Conservation (phyloP, 768 basidiomycete species). For the Pholiota molesta region DNA sequence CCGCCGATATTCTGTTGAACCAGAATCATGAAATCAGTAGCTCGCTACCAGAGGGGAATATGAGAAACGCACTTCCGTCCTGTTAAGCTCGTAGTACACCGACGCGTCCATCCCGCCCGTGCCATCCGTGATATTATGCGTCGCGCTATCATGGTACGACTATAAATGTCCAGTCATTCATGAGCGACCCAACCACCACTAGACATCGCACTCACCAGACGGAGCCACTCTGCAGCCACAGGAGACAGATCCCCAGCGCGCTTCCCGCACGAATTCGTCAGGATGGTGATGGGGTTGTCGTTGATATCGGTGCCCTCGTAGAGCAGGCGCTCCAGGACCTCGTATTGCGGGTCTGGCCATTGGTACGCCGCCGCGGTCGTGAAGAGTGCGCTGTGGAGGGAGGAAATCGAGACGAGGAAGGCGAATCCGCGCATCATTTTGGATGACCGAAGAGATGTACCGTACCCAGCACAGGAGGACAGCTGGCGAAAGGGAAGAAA, state of each 20-base stretch:
- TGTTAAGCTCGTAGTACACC: conserved; percentile 13
- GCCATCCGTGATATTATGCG: conserved; percentile 13
- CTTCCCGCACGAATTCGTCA: background rate
- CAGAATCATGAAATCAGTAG: background rate
- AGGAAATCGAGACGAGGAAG: background rate
- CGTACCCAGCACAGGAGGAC: background rate
- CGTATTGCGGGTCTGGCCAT: conserved; percentile 13
- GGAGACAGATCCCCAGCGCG: background rate
- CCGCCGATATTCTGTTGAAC: conserved; percentile 38
- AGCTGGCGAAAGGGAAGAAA: background rate
- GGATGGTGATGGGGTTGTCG: background rate
- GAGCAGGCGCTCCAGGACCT: conserved; percentile 6
- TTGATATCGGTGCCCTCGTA: conserved; percentile 9
- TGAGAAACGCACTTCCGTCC: conserved; percentile 4
- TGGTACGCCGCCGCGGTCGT: background rate
- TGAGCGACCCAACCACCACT: background rate
- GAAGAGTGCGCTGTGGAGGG: background rate
- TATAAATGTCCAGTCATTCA: background rate
- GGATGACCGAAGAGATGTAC: background rate
- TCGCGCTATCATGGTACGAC: conserved; percentile 13
- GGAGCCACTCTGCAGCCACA: conserved; percentile 12
- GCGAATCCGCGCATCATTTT: background rate
- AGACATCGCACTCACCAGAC: background rate
- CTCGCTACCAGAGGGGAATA: too few relatives aligned
- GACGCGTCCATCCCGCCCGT: conserved; percentile 15